Evolutionary conservation across 306 rosid species (phyloP).

Genomic region (Cotoneaster glaucophyllus): DNA sequence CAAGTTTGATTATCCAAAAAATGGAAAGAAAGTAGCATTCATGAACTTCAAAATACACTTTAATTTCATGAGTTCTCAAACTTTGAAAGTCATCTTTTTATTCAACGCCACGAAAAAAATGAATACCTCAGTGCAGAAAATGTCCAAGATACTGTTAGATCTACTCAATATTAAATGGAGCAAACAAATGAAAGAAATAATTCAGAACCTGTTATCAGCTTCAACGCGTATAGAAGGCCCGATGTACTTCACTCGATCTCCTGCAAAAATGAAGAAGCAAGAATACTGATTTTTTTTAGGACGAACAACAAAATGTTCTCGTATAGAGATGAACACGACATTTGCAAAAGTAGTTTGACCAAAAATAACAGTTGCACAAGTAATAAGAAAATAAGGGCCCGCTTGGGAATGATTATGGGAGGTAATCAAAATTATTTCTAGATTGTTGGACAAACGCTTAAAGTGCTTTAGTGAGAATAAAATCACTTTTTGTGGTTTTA

Average conservation of each 20-base stretch:
- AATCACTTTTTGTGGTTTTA: too few species aligned
- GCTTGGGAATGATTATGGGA: too few species aligned
- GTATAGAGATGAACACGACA: not conserved
- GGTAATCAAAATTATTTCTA: too few species aligned
- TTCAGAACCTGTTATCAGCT: slow-evolving; percentile 65
- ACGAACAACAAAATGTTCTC: not conserved
- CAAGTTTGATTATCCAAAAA: not conserved
- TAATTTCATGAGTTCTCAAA: not conserved
- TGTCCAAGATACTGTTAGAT: not conserved
- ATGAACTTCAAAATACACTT: not conserved
- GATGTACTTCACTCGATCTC: slow-evolving; percentile 88
- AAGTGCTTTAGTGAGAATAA: too few species aligned
- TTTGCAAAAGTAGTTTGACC: not conserved
- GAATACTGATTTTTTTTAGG: not conserved
- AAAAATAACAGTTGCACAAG: too few species aligned
- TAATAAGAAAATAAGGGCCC: too few species aligned
- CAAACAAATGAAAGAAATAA: slow-evolving; percentile 10
- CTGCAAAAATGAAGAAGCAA: slow-evolving; percentile 28
- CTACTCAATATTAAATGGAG: not conserved
- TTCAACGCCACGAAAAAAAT: not conserved
- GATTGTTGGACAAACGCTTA: too few species aligned
- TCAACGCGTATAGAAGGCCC: slow-evolving; percentile 57
- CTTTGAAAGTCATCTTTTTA: not conserved
- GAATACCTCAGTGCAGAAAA: not conserved
- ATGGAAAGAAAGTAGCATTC: not conserved